Evolutionary conservation across 768 basidiomycete genomes (phyloP), one percentile per base, ranked within the genome.

Genomic region (Russula foetens): DNA sequence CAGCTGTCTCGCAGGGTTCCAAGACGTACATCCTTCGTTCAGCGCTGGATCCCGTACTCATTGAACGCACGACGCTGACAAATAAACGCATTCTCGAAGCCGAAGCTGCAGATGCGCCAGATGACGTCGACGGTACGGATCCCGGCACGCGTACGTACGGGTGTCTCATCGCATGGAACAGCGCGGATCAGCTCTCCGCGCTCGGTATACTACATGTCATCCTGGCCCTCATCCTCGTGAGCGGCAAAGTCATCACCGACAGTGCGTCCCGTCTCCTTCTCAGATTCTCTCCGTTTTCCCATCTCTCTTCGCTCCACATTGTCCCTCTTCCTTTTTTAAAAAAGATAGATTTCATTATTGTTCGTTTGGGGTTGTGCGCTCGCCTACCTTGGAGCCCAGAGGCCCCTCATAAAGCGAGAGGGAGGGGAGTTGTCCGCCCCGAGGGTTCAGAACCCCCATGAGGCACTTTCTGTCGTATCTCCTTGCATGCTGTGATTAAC

Each of bases 21-120:
- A 92, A 90, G 68, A 83, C 84, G 7, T 98, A 88, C 69, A 88
- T 95, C 46, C 76, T 97, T 19, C 86, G 93, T 48, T 94, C 92
- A 1, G 75, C 70, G 1, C 79, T 97, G 17, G 75, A 90, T 56
- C 71, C 81, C 0, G 63, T 70, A 14, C 74, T 96, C 54, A 82
- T 94, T 53, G 81, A 82, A 57, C 74, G 77, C 31, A 84, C 90
- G 0, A 76, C 81, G 2, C 67, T 78, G 17, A 78, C 81, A 0
- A 80, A 82, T 53, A 70, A 73, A 31, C 71, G 70, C 6, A 72
- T 75, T 21, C 66, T 72, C 19, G 66, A 67, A 63, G 79, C 80
- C 51, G 76, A 81, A 52, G 77, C 84, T 39, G 72, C 78, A 0
- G 79, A 81, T 23, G 76, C 76, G 15, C 79, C 76, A 19, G 78